These are phyloP conservation scores for Collybiopsis luxurians DNA, from an alignment of 768 basidiomycete genomes.

Conservation along the genomic window DNA sequence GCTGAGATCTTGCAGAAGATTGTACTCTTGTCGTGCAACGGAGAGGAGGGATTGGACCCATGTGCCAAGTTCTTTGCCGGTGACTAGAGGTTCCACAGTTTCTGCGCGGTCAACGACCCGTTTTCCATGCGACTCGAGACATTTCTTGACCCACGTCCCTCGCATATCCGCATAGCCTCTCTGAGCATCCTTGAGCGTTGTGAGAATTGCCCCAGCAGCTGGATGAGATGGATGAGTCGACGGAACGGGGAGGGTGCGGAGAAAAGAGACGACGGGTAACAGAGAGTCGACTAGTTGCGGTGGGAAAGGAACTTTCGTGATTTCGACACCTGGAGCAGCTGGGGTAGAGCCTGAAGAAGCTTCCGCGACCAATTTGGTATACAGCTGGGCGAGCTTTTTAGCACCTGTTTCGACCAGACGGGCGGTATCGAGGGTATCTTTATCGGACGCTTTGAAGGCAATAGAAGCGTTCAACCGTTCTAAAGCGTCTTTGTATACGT, in stretches of 20 bases:
- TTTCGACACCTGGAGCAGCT: slow-evolving; percentile 50
- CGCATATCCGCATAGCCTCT: slow-evolving; percentile 86
- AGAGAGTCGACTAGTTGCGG: slow-evolving; percentile 50
- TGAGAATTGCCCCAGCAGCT: slow-evolving; percentile 59
- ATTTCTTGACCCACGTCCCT: slow-evolving; percentile 73
- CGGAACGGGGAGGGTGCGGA: slow-evolving; percentile 72
- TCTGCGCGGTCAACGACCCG: slow-evolving; percentile 70
- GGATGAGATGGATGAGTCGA: slow-evolving; percentile 84
- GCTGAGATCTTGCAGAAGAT: slow-evolving; percentile 57
- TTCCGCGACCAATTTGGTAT: slow-evolving; percentile 87
- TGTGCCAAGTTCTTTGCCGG: slow-evolving; percentile 68
- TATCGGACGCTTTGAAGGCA: slow-evolving; percentile 67
- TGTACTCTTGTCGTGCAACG: slow-evolving; percentile 72
- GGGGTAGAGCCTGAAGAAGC: slow-evolving; percentile 76
- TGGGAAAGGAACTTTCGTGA: slow-evolving; percentile 53
- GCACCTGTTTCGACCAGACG: slow-evolving; percentile 79
- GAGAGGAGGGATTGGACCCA: slow-evolving; percentile 67
- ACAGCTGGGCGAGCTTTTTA: slow-evolving; percentile 78
- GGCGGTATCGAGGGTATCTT: slow-evolving; percentile 57
- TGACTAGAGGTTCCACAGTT: slow-evolving; percentile 58
- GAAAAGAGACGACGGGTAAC: slow-evolving; percentile 61
- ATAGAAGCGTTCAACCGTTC: slow-evolving; percentile 78
- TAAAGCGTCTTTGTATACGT: slow-evolving; percentile 65
- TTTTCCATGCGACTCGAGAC: slow-evolving; percentile 69
- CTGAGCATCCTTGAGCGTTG: slow-evolving; percentile 73